Percentiles rank a stretch among this genome's conserved stretches.
phyloP scores from a whole-genome alignment of 2,329 filamentous ascomycete species.

The Chaetomium sp. region DNA sequence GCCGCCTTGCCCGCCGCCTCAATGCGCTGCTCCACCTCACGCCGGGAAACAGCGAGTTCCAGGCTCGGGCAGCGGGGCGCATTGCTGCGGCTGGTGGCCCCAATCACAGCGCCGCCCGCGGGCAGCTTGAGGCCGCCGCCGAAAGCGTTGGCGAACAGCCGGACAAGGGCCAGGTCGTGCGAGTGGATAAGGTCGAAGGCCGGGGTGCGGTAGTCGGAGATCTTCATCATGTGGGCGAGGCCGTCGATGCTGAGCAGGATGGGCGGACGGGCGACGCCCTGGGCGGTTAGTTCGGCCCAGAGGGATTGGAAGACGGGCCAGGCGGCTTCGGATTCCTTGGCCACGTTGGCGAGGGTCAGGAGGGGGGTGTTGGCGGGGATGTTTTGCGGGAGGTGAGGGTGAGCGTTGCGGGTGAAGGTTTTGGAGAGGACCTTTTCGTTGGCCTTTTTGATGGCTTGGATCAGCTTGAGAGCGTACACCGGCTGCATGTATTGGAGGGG shows the following conservation, averaged over 20 bases:
- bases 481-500: conserved; percentile 68
- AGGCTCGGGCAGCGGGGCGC: conserved; percentile 57
- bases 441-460: conserved; percentile 65
- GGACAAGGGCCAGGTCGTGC: conserved; percentile 72
- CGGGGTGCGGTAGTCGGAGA: conserved; percentile 67
- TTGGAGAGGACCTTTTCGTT: conserved; percentile 60
- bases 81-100: conserved; percentile 68
- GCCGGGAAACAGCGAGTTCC: conserved; percentile 58
- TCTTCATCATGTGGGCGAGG: conserved; percentile 72
- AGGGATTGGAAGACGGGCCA: conserved; percentile 77
- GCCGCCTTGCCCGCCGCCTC: not conserved
- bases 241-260: conserved; percentile 75
- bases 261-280: conserved; percentile 39
- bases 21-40: conserved; percentile 36
- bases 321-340: conserved; percentile 67
- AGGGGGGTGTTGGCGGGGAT: conserved; percentile 59
- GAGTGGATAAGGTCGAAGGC: conserved; percentile 72
- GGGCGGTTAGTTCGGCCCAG: conserved; percentile 65
- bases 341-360: conserved; percentile 61
- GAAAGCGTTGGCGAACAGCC: conserved; percentile 68
- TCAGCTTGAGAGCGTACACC: conserved; percentile 65
- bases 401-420: conserved; percentile 39
- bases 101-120: conserved; percentile 76
- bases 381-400: conserved; percentile 36
- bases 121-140: conserved; percentile 49